Base-by-base conservation (phyloP, 805 yeast genomes). In the Grigorovia yakushimaensis region DNA sequence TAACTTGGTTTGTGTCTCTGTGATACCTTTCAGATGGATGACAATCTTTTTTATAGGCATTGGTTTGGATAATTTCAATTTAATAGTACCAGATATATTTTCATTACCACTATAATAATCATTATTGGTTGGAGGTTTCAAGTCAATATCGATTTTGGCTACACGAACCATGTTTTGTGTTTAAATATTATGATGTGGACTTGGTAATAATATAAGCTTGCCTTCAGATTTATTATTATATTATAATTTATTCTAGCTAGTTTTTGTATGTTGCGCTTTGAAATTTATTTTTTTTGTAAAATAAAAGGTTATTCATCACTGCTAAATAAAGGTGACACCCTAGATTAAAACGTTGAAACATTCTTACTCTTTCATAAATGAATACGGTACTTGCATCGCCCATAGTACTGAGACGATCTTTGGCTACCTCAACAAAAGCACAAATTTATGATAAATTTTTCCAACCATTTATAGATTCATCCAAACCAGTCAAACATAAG, bases 1-100 rank as follows among this genome's bases (percentile, higher is more conserved):
- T 27, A 56, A 46, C 38, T 55, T 58, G 1, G 63, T 59, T 18
- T 55, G 42, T 0, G 67, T 60, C 45, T 61, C 62, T 15, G 59
- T 48, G 36, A 56, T 57, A 5, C 63, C 66, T 44, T 56, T 58
- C 23, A 79, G 72, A 62, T 94, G 89, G 62, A 75, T 76, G 58
- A 69, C 84, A 54, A 67, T 60, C 39, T 54, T 46, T 42, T 55
- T 52, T 10, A 69, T 54, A 22, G 64, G 49, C n/a, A 57, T 42
- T 1, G 64, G 54, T 39, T 55, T 65, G 11, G 48, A 52, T 18
- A 55, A 52, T 17, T 53, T 51, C 3, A 62, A 49, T 11, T 49
- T 57, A 5, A 55, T 60, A n/a, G 47, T 48, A 7, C 64, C 69
- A 37, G 58, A 60, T 21, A 59, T 58, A 17, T 47, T 41, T 42